Conservation (phyloP, 305 asterid species). For the Ilex paraguariensis region DNA sequence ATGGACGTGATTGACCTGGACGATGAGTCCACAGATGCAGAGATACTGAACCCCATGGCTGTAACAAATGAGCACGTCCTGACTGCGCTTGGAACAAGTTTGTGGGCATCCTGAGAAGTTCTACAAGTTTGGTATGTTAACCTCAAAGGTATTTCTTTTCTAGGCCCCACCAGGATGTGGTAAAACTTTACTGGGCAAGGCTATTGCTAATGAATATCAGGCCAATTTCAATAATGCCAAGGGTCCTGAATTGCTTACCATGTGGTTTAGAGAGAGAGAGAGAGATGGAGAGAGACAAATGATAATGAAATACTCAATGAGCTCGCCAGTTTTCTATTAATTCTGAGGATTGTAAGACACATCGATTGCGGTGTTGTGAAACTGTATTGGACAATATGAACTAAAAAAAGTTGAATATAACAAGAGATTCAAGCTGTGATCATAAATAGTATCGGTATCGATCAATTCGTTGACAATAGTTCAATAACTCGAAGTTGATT, state of each 20-base stretch:
- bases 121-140: slow-evolving; percentile 91
- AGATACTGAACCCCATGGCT: slow-evolving; percentile 87
- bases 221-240: slow-evolving; percentile 86
- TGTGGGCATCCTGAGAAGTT: slow-evolving; percentile 96
- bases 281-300: slow-evolving; percentile 44
- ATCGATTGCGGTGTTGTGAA: slow-evolving; percentile 46
- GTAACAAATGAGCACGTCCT: slow-evolving; percentile 80
- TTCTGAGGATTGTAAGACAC: no score
- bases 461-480: no score
- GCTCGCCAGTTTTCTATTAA: slow-evolving; percentile 67
- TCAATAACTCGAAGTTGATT: no score
- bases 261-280: slow-evolving; percentile 93
- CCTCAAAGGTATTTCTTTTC: slow-evolving; percentile 93
- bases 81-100: slow-evolving; percentile 93
- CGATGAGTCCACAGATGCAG: slow-evolving; percentile 87
- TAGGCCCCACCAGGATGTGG: slow-evolving; percentile 97
- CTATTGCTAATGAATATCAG: slow-evolving; percentile 91
- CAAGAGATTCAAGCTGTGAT: no score
- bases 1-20: slow-evolving; percentile 95
- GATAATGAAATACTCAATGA: slow-evolving; percentile 83
- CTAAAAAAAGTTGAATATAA: no score
- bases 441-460: no score
- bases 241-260: slow-evolving; percentile 90
- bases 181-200: slow-evolving; percentile 83
- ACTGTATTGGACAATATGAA: no score